A percentile compares a stretch with the other conserved stretches of the same genome.
Evolutionary conservation across 768 basidiomycete genomes (phyloP).

Genomic region (Pleurotus tuoliensis): DNA sequence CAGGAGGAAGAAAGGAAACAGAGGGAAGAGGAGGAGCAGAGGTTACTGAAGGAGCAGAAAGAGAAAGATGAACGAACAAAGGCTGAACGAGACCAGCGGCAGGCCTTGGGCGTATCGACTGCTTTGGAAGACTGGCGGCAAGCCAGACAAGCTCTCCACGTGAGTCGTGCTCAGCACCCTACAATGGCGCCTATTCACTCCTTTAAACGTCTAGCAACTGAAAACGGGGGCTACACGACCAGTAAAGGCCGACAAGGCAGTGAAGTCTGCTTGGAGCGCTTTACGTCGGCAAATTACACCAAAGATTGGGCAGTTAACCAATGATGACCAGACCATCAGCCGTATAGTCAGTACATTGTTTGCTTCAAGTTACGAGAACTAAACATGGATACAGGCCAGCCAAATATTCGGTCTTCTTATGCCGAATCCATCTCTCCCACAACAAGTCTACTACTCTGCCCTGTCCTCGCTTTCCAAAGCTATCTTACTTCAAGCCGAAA

Average conservation of each 20-base stretch:
- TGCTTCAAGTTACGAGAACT: constrained; percentile 1
- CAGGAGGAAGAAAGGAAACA: constrained; percentile 35
- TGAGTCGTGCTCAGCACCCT: constrained; percentile 22
- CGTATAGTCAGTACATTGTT: constrained; percentile 47
- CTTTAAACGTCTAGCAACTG: constrained; percentile 38
- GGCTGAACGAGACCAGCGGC: constrained; percentile 34
- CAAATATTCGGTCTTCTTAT: constrained; percentile 34
- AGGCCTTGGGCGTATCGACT: constrained; percentile 46
- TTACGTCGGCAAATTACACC: constrained; percentile 78
- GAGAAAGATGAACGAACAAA: constrained; percentile 28
- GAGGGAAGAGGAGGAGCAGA: constrained; percentile 34
- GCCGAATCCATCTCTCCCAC: constrained; percentile 28
- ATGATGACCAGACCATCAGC: constrained; percentile 54
- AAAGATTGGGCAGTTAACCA: constrained; percentile 84
- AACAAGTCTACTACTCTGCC: constrained; percentile 63
- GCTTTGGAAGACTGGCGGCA: constrained; percentile 63
- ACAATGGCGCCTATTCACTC: neutral
- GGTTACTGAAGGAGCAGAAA: constrained; percentile 28
- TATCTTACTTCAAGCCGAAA: constrained; percentile 89
- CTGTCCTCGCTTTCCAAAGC: constrained; percentile 87
- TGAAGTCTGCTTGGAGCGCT: constrained; percentile 61
- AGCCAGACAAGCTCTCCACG: constrained; percentile 52
- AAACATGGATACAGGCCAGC: constrained; percentile 25
- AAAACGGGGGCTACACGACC: constrained; percentile 61
- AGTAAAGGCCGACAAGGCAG: constrained; percentile 54